phyloP scores from a whole-genome alignment of 495 filamentous ascomycete species.

The Neurospora sp. region DNA sequence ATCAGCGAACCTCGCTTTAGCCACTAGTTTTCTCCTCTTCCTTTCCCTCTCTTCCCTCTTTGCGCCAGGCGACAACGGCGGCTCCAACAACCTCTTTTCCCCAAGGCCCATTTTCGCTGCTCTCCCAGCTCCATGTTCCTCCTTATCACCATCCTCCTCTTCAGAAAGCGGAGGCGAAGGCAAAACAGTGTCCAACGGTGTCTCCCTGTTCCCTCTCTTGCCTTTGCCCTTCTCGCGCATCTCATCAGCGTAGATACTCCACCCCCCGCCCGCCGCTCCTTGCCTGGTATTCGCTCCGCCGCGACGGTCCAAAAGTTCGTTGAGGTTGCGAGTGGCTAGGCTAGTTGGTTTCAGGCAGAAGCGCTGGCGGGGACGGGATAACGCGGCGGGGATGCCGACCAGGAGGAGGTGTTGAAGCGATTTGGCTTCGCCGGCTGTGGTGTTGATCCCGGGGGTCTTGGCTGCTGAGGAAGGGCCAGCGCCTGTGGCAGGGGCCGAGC shows the following conservation, averaged over 20 bases:
- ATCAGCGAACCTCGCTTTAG: slow-evolving; percentile 47
- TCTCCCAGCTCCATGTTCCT: slow-evolving; percentile 2
- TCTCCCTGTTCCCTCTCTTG: slow-evolving; percentile 20
- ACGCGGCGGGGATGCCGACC: slow-evolving; percentile 66
- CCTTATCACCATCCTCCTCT: background rate
- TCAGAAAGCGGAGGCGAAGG: slow-evolving; percentile 27
- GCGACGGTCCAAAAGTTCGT: slow-evolving; percentile 51
- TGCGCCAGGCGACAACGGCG: slow-evolving; percentile 15
- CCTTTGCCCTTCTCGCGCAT: slow-evolving; percentile 26
- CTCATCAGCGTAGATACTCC: slow-evolving; percentile 64
- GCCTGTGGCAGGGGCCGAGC: slow-evolving; percentile 2
- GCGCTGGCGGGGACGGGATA: slow-evolving; percentile 59
- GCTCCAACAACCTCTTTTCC: slow-evolving; percentile 7
- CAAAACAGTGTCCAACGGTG: slow-evolving; percentile 45
- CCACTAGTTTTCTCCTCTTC: slow-evolving; percentile 37
- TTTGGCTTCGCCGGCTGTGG: slow-evolving; percentile 39
- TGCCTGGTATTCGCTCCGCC: slow-evolving; percentile 26
- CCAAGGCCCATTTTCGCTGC: background rate
- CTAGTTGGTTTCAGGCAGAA: slow-evolving; percentile 56
- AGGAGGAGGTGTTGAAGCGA: slow-evolving; percentile 59
- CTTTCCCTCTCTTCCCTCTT: slow-evolving; percentile 23
- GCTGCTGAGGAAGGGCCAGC: background rate
- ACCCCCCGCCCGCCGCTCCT: slow-evolving; percentile 56
- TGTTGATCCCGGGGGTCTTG: background rate
- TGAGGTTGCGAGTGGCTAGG: slow-evolving; percentile 57